Conservation (phyloP, 2,329 filamentous ascomycete species). For the Lizonia empirigonia region DNA sequence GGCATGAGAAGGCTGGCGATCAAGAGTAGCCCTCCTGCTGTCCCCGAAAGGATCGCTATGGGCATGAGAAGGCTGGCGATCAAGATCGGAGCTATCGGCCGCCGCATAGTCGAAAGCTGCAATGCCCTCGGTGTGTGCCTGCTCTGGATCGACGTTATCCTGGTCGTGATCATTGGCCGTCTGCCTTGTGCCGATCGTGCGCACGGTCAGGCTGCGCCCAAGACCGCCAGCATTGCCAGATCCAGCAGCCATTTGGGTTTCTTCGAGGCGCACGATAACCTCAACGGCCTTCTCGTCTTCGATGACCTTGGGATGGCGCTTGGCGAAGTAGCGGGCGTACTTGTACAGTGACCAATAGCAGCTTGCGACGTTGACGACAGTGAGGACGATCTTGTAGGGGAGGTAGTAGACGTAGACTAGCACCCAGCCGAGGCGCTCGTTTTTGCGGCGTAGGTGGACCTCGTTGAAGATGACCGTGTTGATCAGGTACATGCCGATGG, state of each 20-base stretch:
- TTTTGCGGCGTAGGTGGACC: slow-evolving; percentile 53
- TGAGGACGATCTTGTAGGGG: slow-evolving; percentile 53
- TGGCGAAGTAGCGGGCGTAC: slow-evolving; percentile 55
- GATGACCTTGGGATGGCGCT: slow-evolving; percentile 55
- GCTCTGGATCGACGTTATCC: slow-evolving; percentile 4
- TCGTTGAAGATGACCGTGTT: slow-evolving; percentile 57
- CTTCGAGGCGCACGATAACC: slow-evolving; percentile 35
- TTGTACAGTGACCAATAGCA: slow-evolving; percentile 49
- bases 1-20: too few species aligned
- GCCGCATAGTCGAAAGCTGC: slow-evolving; percentile 10
- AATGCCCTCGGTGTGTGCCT: slow-evolving; percentile 8
- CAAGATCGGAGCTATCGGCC: background rate
- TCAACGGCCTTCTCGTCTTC: slow-evolving; percentile 53
- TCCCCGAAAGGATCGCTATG: slow-evolving; percentile 11
- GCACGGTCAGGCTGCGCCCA: slow-evolving; percentile 31
- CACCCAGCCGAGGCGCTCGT: slow-evolving; percentile 50
- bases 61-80: background rate
- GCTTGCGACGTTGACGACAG: slow-evolving; percentile 51
- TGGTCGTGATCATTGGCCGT: background rate
- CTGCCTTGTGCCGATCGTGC: slow-evolving; percentile 16
- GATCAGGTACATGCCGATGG: slow-evolving; percentile 51
- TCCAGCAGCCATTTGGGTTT: slow-evolving; percentile 13
- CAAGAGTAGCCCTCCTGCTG: slow-evolving; percentile 6
- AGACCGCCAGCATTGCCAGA: slow-evolving; percentile 17
- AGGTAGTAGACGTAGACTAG: slow-evolving; percentile 52